These are phyloP conservation scores for Oryza brachyantha DNA, from an alignment of 176 grass and related monocot genomes.

Conservation along the genomic window DNA sequence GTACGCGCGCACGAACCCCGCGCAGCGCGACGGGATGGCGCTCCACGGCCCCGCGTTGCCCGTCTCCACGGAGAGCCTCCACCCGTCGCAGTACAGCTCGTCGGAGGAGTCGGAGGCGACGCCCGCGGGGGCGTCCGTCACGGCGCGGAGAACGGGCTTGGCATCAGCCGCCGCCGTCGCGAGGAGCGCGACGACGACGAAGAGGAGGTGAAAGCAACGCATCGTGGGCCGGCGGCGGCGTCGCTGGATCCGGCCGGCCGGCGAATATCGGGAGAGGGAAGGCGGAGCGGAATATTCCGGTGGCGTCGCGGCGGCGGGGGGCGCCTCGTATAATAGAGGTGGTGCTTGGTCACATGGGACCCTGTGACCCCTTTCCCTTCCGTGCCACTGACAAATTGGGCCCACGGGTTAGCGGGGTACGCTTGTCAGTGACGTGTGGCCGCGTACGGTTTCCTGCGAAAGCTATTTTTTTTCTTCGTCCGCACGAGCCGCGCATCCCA, in stretches of 20 bases:
- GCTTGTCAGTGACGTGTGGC: neutral
- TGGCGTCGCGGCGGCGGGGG: neutral
- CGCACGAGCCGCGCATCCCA: too few species aligned
- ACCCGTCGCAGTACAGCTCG: slow-evolving; percentile 73
- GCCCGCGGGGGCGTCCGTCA: slow-evolving; percentile 18
- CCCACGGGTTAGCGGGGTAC: neutral
- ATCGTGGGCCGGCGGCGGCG: slow-evolving; percentile 5
- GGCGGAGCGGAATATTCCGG: too few species aligned
- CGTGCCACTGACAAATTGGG: neutral
- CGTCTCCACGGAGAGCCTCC: slow-evolving; percentile 88
- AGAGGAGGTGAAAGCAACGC: slow-evolving; percentile 6
- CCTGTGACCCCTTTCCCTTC: neutral
- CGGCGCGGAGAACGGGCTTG: slow-evolving; percentile 41
- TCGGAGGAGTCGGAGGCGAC: neutral
- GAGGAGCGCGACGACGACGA: slow-evolving; percentile 27
- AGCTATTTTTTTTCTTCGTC: too few species aligned
- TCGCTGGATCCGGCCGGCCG: neutral
- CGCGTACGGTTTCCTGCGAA: neutral
- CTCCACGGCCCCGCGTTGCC: slow-evolving; percentile 62
- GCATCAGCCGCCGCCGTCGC: slow-evolving; percentile 6
- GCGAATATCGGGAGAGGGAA: too few species aligned
- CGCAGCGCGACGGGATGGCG: slow-evolving; percentile 48
- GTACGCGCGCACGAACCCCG: slow-evolving; percentile 41
- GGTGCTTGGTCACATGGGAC: neutral
- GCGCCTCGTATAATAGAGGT: too few species aligned